phyloP scores from a whole-genome alignment of 2,329 filamentous ascomycete genomes.

The Apiospora phragmitis region DNA sequence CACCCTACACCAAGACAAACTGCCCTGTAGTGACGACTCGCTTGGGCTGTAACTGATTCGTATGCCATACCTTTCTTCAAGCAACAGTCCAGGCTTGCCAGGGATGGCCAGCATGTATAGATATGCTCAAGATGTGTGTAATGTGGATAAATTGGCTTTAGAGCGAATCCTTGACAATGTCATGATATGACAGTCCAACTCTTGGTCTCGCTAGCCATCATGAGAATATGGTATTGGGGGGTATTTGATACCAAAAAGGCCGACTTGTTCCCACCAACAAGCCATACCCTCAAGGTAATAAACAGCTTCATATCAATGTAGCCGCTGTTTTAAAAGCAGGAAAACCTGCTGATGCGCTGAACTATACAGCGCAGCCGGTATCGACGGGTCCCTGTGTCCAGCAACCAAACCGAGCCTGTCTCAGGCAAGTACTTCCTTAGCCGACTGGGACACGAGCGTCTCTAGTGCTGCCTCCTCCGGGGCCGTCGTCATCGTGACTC shows the following conservation, averaged over 20 bases:
- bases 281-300: neutral
- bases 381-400: neutral
- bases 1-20: neutral
- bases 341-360: neutral
- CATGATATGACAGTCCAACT: neutral
- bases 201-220: neutral
- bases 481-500: neutral
- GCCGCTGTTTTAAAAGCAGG: neutral
- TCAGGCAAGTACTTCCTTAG: neutral
- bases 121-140: neutral
- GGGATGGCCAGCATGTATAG: neutral
- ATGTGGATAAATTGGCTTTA: neutral
- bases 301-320: neutral
- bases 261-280: conserved; percentile 6
- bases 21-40: neutral
- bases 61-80: neutral
- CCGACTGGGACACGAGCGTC: neutral
- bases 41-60: neutral
- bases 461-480: neutral
- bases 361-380: neutral
- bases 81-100: neutral
- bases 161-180: neutral
- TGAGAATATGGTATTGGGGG: neutral
- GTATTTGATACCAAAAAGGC: neutral
- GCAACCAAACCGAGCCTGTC: neutral